Evolutionary conservation across 2,329 filamentous ascomycete species (phyloP).

Genomic region (Cladosporium sp.): DNA sequence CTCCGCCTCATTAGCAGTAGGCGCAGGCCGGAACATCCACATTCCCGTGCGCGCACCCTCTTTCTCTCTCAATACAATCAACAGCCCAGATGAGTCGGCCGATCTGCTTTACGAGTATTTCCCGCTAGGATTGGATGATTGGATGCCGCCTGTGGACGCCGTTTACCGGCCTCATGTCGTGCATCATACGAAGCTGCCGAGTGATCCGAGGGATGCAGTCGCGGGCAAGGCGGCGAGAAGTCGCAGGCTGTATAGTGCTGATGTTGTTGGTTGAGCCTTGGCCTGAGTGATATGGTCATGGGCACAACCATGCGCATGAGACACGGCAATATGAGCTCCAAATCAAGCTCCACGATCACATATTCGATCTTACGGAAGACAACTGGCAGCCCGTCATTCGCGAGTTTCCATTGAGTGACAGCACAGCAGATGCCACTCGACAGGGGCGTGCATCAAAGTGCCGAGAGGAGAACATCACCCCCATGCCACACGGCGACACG

Average conservation of each 20-base stretch:
- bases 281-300: too few species aligned
- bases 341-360: too few species aligned
- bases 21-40: conserved; percentile 19
- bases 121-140: conserved; percentile 83
- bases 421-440: too few species aligned
- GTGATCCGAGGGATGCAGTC: conserved; percentile 43
- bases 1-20: not conserved
- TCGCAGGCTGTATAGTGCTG: conserved; percentile 45
- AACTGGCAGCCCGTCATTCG: too few species aligned
- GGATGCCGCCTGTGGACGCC: conserved; percentile 85
- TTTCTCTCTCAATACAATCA: conserved; percentile 46
- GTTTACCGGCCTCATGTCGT: conserved; percentile 90
- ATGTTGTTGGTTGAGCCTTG: conserved; percentile 29
- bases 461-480: too few species aligned
- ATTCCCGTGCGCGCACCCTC: conserved; percentile 40
- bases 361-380: too few species aligned
- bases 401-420: too few species aligned
- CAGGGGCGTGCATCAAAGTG: too few species aligned
- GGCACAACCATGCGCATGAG: too few species aligned
- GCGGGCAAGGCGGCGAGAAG: conserved; percentile 27
- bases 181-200: conserved; percentile 66
- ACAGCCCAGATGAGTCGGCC: conserved; percentile 68
- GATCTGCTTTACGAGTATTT: conserved; percentile 95
- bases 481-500: too few species aligned
- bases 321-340: too few species aligned